A percentile compares a stretch with the other conserved stretches of the same genome.
Evolutionary conservation across 768 basidiomycete genomes (phyloP).

Genomic region (Auriculariales sp.): DNA sequence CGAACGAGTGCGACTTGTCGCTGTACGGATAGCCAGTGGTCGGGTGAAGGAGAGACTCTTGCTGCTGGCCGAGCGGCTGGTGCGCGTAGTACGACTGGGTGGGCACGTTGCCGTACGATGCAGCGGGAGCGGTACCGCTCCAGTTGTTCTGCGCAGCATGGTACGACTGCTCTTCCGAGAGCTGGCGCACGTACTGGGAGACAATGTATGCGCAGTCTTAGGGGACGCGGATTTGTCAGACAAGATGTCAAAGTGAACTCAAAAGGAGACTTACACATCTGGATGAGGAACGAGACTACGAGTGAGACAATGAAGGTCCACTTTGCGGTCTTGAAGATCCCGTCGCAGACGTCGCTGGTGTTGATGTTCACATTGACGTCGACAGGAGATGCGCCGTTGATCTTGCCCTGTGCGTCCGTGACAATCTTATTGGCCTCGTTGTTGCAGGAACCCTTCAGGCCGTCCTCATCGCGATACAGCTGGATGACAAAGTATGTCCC

Average conservation of each 20-base stretch:
- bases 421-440: slow-evolving; percentile 21
- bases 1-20: background rate
- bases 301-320: slow-evolving; percentile 5
- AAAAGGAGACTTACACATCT: slow-evolving; percentile 34
- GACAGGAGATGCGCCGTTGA: slow-evolving; percentile 14
- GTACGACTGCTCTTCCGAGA: slow-evolving; percentile 29
- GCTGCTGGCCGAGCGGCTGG: slow-evolving; percentile 1
- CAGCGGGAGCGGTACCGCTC: background rate
- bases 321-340: slow-evolving; percentile 3
- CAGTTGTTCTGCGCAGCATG: background rate
- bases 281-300: slow-evolving; percentile 29
- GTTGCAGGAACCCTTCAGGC: slow-evolving; percentile 31
- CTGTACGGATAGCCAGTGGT: background rate
- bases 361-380: slow-evolving; percentile 18
- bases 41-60: background rate
- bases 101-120: no score
- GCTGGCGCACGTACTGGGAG: slow-evolving; percentile 36
- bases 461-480: slow-evolving; percentile 31
- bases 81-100: background rate
- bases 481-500: slow-evolving; percentile 36
- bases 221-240: no score
- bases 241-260: no score
- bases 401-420: slow-evolving; percentile 27
- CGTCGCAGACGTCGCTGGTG: slow-evolving; percentile 29
- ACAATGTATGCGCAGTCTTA: slow-evolving; percentile 41